Evolutionary conservation across 1,284 basidiomycete species (phyloP), one percentile per base, ranked within the genome.

Genomic region (Puccinia novopanici): DNA sequence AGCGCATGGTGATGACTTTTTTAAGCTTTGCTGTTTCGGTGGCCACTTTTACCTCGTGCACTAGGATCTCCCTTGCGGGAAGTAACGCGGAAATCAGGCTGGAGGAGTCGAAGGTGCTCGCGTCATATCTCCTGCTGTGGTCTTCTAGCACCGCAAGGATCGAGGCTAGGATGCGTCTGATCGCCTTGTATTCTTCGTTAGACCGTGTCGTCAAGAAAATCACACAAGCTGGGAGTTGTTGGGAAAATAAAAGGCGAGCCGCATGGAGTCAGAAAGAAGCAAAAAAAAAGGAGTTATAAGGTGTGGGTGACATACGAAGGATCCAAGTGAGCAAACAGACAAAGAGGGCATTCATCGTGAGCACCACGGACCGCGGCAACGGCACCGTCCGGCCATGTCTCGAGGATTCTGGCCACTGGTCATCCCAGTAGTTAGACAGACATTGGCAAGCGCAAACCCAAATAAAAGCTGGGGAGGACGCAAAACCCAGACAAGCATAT

Each of bases 391-490:
- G 50, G 24, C 40, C 40, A 52, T 45, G 45, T 48, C 45, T 48
- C 24, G 48, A 22, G 1, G 48, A 40, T 50, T 61, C 59, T 45
- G 55, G 52, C 65, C 65, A 70, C 37, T 40, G 52, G 15, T 78
- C 65, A 30, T 78, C 65, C 75, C 75, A 78, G 22, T 67, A 70
- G 54, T 61, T 70, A 19, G 65, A 68, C 30, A 78, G 17, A 30
- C 75, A 78, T 70, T 78, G 75, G 52, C 75, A 78, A 42, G 65
- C 40, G 52, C 75, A 78, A 42, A 78, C 75, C 75, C 75, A 78
- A 54, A 78, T 67, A 30, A 68, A 78, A 24, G 61, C 75, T 78
- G 24, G 27, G 5, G 42, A n/a, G 52, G 57, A 55, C 9, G 9
- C 40, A 65, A 22, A 37, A 37, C 59, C 50, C n/a, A n/a, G n/a